phyloP scores from a whole-genome alignment of 2,329 filamentous ascomycete species.

The Trichoderma hamatum region DNA sequence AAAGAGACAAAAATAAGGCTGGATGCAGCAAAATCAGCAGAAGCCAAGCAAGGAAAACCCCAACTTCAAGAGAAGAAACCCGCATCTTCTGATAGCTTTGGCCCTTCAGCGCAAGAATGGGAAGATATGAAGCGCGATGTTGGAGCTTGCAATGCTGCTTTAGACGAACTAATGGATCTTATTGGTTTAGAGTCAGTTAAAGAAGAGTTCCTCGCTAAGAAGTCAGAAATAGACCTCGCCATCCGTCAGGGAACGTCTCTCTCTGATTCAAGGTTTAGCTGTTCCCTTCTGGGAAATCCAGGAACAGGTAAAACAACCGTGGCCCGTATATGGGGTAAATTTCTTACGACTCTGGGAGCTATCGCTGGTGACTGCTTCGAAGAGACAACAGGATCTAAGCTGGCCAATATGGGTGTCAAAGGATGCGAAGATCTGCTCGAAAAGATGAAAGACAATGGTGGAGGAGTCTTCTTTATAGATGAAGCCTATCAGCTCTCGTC shows the following conservation, averaged over 20 bases:
- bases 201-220: slow-evolving; percentile 62
- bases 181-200: slow-evolving; percentile 74
- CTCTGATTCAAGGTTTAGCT: slow-evolving; percentile 62
- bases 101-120: slow-evolving; percentile 59
- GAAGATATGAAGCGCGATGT: slow-evolving; percentile 59
- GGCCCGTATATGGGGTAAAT: slow-evolving; percentile 68
- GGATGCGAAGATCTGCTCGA: slow-evolving; percentile 57
- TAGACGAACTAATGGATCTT: slow-evolving; percentile 71
- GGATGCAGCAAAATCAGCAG: slow-evolving; percentile 20
- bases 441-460: slow-evolving; percentile 57
- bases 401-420: slow-evolving; percentile 64
- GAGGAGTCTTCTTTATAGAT: slow-evolving; percentile 76
- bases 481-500: slow-evolving; percentile 75
- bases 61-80: not conserved
- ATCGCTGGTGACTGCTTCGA: slow-evolving; percentile 63
- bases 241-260: slow-evolving; percentile 61
- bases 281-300: slow-evolving; percentile 70
- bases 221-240: slow-evolving; percentile 61
- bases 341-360: slow-evolving; percentile 63
- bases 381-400: slow-evolving; percentile 68
- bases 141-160: slow-evolving; percentile 51
- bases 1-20: slow-evolving; percentile 36
- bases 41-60: slow-evolving; percentile 20
- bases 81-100: not conserved
- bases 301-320: slow-evolving; percentile 83